phyloP scores from a whole-genome alignment of 192 early-diverging fungal genomes.

The Dissophora globulifera region DNA sequence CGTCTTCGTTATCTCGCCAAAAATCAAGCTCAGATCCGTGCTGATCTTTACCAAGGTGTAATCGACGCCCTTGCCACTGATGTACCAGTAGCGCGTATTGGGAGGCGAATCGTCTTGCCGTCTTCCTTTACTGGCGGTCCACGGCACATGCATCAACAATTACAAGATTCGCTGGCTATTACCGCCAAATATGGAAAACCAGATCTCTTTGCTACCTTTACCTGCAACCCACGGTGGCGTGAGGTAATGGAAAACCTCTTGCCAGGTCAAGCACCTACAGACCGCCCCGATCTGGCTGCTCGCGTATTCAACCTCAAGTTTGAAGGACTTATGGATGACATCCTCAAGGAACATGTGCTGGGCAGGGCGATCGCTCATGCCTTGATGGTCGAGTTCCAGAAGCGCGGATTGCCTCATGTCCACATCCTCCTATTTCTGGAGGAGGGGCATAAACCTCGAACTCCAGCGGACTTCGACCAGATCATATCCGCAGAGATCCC shows the following conservation, averaged over 20 bases:
- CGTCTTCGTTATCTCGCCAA: not conserved
- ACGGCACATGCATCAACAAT: slow-evolving; percentile 19
- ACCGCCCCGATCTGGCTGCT: slow-evolving; percentile 19
- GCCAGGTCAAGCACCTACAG: not conserved
- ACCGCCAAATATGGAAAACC: not conserved
- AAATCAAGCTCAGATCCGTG: not conserved
- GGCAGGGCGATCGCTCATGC: slow-evolving; percentile 11
- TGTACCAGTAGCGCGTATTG: not conserved
- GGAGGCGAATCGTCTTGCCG: slow-evolving; percentile 10
- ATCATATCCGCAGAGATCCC: slow-evolving; percentile 21
- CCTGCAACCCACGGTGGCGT: slow-evolving; percentile 15
- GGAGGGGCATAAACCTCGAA: not conserved
- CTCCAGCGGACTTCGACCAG: not conserved
- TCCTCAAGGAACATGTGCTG: slow-evolving; percentile 7
- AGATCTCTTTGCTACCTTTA: slow-evolving; percentile 5
- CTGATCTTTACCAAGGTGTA: not conserved
- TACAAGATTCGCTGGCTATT: slow-evolving; percentile 11
- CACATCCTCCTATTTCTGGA: slow-evolving; percentile 21
- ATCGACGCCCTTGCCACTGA: not conserved
- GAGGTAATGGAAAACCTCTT: slow-evolving; percentile 7
- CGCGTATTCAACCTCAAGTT: slow-evolving; percentile 29
- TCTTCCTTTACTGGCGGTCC: slow-evolving; percentile 26
- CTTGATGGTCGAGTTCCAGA: slow-evolving; percentile 36
- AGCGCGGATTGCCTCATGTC: slow-evolving; percentile 30
- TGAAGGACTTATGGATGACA: slow-evolving; percentile 1